These are phyloP conservation scores for Fraxinus cuspidata DNA, from an alignment of 257 asterid genomes.

Conservation along the genomic window DNA sequence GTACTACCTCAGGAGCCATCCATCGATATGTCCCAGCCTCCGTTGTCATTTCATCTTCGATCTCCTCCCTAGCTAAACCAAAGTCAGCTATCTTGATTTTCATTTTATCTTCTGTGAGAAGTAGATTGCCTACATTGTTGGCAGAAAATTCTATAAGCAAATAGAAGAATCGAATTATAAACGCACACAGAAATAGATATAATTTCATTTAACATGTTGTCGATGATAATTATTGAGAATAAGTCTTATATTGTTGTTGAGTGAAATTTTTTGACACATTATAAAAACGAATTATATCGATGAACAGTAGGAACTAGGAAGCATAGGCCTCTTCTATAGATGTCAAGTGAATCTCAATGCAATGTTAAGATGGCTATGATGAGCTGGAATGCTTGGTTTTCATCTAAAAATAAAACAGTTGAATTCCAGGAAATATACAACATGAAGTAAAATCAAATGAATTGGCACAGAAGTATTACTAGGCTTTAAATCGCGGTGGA, in stretches of 20 bases:
- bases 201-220: background rate
- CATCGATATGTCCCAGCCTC: slow-evolving; percentile 76
- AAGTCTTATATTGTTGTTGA: background rate
- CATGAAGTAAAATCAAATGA: slow-evolving; percentile 4
- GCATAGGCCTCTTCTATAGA: background rate
- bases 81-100: slow-evolving; percentile 64
- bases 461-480: slow-evolving; percentile 36
- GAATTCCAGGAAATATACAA: slow-evolving; percentile 7
- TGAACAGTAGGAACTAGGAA: background rate
- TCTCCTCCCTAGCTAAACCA: slow-evolving; percentile 66
- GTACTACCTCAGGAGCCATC: slow-evolving; percentile 76
- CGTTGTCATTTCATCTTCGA: slow-evolving; percentile 54
- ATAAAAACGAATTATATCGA: background rate
- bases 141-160: slow-evolving; percentile 9
- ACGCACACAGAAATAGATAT: too few species aligned
- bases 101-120: slow-evolving; percentile 58
- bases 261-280: background rate
- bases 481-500: slow-evolving; percentile 73
- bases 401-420: background rate
- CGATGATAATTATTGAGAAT: background rate
- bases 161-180: background rate
- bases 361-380: background rate
- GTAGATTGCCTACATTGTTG: slow-evolving; percentile 50
- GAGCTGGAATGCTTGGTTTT: background rate
- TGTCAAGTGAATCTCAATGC: background rate